Base-by-base conservation (phyloP, 495 filamentous ascomycete species). In the Penicillium arizonense region DNA sequence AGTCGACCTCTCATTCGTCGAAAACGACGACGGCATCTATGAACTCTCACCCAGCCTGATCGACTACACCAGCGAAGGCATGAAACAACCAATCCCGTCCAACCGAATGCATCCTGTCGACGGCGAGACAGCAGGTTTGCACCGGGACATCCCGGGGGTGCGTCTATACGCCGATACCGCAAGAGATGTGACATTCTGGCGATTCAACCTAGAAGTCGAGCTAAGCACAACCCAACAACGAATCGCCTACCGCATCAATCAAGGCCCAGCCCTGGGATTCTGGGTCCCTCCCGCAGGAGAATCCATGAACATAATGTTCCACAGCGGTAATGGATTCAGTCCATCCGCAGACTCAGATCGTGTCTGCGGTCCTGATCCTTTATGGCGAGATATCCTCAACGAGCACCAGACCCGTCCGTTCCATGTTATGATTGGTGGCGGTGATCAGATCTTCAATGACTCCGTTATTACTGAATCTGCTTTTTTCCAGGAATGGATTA, bases 231-330 rank as follows among this genome's bases (percentile, higher is more conserved):
- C 77, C 43, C 87, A 96, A 63, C 80, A 88, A 51, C 87, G 91
- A 40, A 87, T 98, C 59, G 95, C 92, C 0, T 98, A 98, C 64
- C 86, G 94, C 43, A 96, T 98, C 71, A 98, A 98, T 65, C 80
- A 84, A 53, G 94, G 91, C 4, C 91, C 93, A 6, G 85, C 91
- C 12, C 81, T 92, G 23, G 88, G 85, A 9, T 98, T 98, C 70
- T 98, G 94, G 94, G 90, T 98, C 1, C 94, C 94, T 9, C 89
- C 87, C 45, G 79, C 76, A 44, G 88, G 85, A 20, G 81, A 96
- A 70, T 81, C 87, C 7, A 97, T 98, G 95, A 96, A 97, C 72
- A 89, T 96, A 59, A 96, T 97, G 91, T 97, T 96, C 72, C 82
- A 97, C 76, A 93, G 86, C 65, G 96, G 95, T 77, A 98, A 98